Conservation (phyloP, 805 yeast genomes). For the Teunomyces pallodes region DNA sequence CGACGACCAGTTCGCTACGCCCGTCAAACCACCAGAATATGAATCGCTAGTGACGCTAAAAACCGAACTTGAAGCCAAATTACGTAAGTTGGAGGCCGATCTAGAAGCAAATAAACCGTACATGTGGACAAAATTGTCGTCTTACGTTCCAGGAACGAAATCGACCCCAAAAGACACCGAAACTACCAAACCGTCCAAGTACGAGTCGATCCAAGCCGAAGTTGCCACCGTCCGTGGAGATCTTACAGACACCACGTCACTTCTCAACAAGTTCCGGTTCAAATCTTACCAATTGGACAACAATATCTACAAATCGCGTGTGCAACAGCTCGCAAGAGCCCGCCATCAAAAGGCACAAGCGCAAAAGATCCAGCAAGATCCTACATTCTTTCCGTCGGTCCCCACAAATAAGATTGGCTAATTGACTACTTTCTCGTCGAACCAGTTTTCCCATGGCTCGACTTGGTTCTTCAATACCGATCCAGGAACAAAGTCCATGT, state of each 20-base stretch:
- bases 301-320: slow-evolving; percentile 41
- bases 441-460: slow-evolving; percentile 72
- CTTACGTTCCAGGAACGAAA: slow-evolving; percentile 14
- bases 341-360: slow-evolving; percentile 15
- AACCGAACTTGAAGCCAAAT: slow-evolving; percentile 15
- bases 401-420: slow-evolving; percentile 10
- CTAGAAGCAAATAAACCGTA: slow-evolving; percentile 31
- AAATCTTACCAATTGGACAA: slow-evolving; percentile 39
- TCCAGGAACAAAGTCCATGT: slow-evolving; percentile 69
- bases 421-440: slow-evolving; percentile 67
- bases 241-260: not conserved
- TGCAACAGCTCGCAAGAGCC: slow-evolving; percentile 35
- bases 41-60: slow-evolving; percentile 20
- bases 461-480: slow-evolving; percentile 59
- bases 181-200: slow-evolving; percentile 15
- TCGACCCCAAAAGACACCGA: slow-evolving; percentile 19
- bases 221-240: not conserved
- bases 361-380: slow-evolving; percentile 12
- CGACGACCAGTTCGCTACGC: slow-evolving; percentile 47
- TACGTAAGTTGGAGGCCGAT: slow-evolving; percentile 19
- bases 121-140: slow-evolving; percentile 29
- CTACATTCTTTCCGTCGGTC: slow-evolving; percentile 10
- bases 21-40: slow-evolving; percentile 36
- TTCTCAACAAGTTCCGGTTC: slow-evolving; percentile 30
- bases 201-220: slow-evolving; percentile 13